phyloP scores from a whole-genome alignment of 2,329 filamentous ascomycete genomes.

The Karstenula rhodostoma region DNA sequence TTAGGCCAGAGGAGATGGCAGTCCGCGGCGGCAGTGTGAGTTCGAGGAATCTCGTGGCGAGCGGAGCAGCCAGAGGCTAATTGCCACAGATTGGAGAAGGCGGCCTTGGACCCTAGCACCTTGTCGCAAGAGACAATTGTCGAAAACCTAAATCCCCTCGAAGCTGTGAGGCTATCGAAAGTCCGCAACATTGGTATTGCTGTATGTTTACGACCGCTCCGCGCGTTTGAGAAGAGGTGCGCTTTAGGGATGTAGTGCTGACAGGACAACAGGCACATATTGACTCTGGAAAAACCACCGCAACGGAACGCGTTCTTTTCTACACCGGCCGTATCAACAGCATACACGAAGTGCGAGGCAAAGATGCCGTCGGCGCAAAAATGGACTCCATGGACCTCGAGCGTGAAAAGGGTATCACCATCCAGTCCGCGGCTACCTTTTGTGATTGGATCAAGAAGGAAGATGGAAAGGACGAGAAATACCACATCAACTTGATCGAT shows the following conservation, averaged over 20 bases:
- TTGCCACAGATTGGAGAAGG: constrained; percentile 58
- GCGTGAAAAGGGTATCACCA: constrained; percentile 98
- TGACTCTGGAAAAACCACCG: constrained; percentile 97
- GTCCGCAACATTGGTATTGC: constrained; percentile 99
- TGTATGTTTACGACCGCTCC: constrained; percentile 58
- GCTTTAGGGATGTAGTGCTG: neutral
- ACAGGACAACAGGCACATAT: constrained; percentile 77
- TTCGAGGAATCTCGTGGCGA: constrained; percentile 14
- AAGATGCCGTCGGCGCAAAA: constrained; percentile 94
- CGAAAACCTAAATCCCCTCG: constrained; percentile 80
- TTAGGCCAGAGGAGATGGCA: constrained; percentile 45
- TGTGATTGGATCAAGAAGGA: constrained; percentile 91
- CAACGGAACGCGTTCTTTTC: constrained; percentile 94
- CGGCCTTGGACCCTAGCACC: constrained; percentile 63
- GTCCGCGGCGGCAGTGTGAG: constrained; percentile 49
- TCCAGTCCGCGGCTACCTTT: constrained; percentile 97
- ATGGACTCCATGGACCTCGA: constrained; percentile 99
- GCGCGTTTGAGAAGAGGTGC: neutral
- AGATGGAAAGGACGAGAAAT: constrained; percentile 84
- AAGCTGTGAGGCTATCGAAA: constrained; percentile 78
- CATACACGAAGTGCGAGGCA: constrained; percentile 95
- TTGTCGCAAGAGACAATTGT: constrained; percentile 73
- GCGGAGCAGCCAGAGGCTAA: constrained; percentile 31
- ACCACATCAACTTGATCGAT: constrained; percentile 98
- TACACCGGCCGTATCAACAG: constrained; percentile 97